A percentile compares a stretch with the other conserved stretches of the same genome.
phyloP scores from a whole-genome alignment of 1,284 basidiomycete genomes.

The Stygiomarasmius scandens region DNA sequence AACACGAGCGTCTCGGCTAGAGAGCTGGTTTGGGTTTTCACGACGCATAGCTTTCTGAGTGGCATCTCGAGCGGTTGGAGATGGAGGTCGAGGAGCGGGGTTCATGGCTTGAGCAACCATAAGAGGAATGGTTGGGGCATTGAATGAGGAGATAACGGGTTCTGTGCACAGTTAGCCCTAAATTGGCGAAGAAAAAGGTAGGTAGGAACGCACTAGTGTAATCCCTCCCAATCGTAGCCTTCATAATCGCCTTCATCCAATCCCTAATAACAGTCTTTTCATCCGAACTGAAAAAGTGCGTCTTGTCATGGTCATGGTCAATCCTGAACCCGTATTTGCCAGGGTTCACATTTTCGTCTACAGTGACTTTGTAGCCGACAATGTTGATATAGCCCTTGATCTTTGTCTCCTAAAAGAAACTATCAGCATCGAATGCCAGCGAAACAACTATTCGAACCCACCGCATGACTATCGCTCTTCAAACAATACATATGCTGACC shows the following conservation, averaged over 20 bases:
- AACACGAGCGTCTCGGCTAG: slow-evolving; percentile 82
- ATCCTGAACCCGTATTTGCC: slow-evolving; percentile 96
- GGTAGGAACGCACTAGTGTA: slow-evolving; percentile 69
- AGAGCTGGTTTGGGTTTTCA: slow-evolving; percentile 90
- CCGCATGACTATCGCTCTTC: slow-evolving; percentile 68
- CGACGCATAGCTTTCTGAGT: slow-evolving; percentile 87
- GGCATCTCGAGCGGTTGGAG: slow-evolving; percentile 84
- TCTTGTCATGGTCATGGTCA: slow-evolving; percentile 85
- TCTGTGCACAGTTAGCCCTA: slow-evolving; percentile 45
- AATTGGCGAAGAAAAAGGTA: not conserved
- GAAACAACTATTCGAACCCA: slow-evolving; percentile 40
- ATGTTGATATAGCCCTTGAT: slow-evolving; percentile 97
- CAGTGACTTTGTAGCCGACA: slow-evolving; percentile 89
- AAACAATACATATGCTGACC: slow-evolving; percentile 88
- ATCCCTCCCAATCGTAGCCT: slow-evolving; percentile 94
- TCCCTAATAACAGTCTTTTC: slow-evolving; percentile 85
- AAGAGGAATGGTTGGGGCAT: slow-evolving; percentile 95
- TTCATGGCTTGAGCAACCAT: slow-evolving; percentile 96
- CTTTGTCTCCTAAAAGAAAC: slow-evolving; percentile 71
- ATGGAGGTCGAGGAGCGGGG: slow-evolving; percentile 92
- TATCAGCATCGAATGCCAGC: slow-evolving; percentile 3
- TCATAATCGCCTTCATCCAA: slow-evolving; percentile 99
- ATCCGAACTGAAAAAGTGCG: slow-evolving; percentile 90
- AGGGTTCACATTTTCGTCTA: slow-evolving; percentile 90
- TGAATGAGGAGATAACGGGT: slow-evolving; percentile 95